Percentiles rank a stretch among this genome's conserved stretches.
These are phyloP conservation scores for Kodamaea kakaduensis DNA, from an alignment of 805 yeast species.

Conservation along the genomic window DNA sequence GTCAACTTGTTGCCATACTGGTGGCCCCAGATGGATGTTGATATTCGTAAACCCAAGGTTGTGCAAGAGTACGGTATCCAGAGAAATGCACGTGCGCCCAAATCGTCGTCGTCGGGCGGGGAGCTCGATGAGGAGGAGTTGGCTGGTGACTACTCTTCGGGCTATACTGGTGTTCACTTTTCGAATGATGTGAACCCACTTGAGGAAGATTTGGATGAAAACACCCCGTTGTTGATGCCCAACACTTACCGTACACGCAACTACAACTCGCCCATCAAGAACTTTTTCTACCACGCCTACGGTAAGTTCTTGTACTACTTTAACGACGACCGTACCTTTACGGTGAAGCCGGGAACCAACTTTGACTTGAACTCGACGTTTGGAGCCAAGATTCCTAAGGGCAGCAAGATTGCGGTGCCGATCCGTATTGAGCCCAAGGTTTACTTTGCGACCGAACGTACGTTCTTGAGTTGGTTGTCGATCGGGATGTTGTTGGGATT, in stretches of 20 bases:
- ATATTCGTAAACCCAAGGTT: constrained; percentile 81
- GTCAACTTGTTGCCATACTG: constrained; percentile 90
- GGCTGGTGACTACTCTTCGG: constrained; percentile 32
- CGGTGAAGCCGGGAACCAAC: constrained; percentile 42
- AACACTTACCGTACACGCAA: constrained; percentile 26
- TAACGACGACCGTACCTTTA: constrained; percentile 44
- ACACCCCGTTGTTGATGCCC: constrained; percentile 41
- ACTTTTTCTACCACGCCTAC: constrained; percentile 29
- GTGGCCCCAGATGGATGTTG: constrained; percentile 96
- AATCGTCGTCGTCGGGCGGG: constrained; percentile 46
- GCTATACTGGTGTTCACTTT: constrained; percentile 37
- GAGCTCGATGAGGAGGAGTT: constrained; percentile 61
- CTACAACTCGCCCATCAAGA: constrained; percentile 29
- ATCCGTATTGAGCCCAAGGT: constrained; percentile 98
- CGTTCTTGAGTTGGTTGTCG: constrained; percentile 89
- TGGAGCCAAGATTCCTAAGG: constrained; percentile 73
- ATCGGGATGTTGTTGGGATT: constrained; percentile 85
- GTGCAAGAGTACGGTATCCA: constrained; percentile 61
- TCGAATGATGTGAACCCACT: constrained; percentile 44
- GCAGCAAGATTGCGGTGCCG: constrained; percentile 86
- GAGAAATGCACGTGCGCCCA: constrained; percentile 34
- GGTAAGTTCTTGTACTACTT: constrained; percentile 38
- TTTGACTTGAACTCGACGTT: constrained; percentile 40
- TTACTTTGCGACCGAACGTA: constrained; percentile 97
- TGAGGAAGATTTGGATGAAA: constrained; percentile 49